Evolutionary conservation across 225 moss, liverwort and hornwort genomes (phyloP), one percentile per base, ranked within the genome.

Genomic region (Polytrichum commune): DNA sequence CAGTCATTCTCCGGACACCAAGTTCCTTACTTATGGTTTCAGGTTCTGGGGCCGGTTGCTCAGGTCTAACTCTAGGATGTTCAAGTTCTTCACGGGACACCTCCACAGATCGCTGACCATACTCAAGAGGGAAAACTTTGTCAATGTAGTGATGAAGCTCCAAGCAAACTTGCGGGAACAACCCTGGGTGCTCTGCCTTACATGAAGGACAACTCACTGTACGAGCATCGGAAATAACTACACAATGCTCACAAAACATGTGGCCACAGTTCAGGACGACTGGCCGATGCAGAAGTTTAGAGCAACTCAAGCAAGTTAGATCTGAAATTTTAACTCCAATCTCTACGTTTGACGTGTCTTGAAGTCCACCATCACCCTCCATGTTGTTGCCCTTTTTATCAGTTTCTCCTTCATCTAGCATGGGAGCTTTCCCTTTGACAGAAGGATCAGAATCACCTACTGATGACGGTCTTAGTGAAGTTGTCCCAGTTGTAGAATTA

Each of bases 251-350:
- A 78, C 97, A 97, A 72, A 88, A 94, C 29, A 91, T 87, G 76
- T 97, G 97, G 32, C 97, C 97, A 74, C 97, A 97, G 55, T 97
- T 97, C 20, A 97, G 60, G 19, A 92, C 94, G 18, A 91, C 89
- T 22, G 97, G 94, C 7, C 91, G 88, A 73, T 88, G 85, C 1
- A 97, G 83, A 68, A 97, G 82, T 35, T 87, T 80, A 28, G 76
- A 79, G 80, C 97, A 97, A 38, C 71, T 78, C 13, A 53, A 71
- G 74, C 97, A 97, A 26, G 75, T 68, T 19, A 97, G 79, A 75
- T 92, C 90, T 27, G 79, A 71, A 5, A 75, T 73, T 29, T 80
- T 76, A 8, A 88, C 79, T 22, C 29, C 68, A 0, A 56, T 65
- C 29, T 72, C 74, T 55, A 73, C 53, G 68, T 60, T 78, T 25